Evolutionary conservation across 2,329 filamentous ascomycete species (phyloP).

Genomic region (Metarhizium guizhouense): DNA sequence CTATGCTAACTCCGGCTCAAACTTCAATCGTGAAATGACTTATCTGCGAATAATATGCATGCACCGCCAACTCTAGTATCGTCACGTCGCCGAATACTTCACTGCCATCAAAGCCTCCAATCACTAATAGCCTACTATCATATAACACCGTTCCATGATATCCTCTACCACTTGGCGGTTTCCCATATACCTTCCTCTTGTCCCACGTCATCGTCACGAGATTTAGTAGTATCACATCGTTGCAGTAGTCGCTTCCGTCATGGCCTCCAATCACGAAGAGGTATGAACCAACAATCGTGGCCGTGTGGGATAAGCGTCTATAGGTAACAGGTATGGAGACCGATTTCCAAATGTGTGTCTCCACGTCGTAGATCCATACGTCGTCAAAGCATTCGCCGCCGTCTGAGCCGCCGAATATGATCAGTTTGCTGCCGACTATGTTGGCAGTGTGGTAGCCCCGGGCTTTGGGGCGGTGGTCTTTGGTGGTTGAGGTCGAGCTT

Average conservation of each 20-base stretch:
- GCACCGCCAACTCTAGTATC: slow-evolving; percentile 58
- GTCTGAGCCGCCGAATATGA: slow-evolving; percentile 62
- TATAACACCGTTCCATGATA: slow-evolving; percentile 60
- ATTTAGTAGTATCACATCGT: slow-evolving; percentile 60
- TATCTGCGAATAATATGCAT: slow-evolving; percentile 66
- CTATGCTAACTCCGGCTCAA: slow-evolving; percentile 17
- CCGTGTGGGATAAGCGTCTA: slow-evolving; percentile 57
- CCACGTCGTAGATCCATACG: slow-evolving; percentile 65
- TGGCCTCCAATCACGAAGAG: slow-evolving; percentile 63
- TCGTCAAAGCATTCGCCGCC: slow-evolving; percentile 65
- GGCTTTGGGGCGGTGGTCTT: slow-evolving; percentile 47
- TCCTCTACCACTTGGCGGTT: slow-evolving; percentile 52
- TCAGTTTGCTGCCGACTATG: slow-evolving; percentile 63
- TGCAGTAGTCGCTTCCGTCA: slow-evolving; percentile 61
- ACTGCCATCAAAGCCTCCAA: slow-evolving; percentile 59
- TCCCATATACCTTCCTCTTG: slow-evolving; percentile 53
- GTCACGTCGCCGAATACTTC: slow-evolving; percentile 61
- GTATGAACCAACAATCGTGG: slow-evolving; percentile 61
- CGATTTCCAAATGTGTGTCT: slow-evolving; percentile 48
- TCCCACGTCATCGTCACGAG: slow-evolving; percentile 70
- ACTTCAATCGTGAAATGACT: slow-evolving; percentile 65
- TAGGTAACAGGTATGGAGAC: slow-evolving; percentile 53
- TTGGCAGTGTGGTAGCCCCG: slow-evolving; percentile 65
- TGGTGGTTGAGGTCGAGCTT: slow-evolving; percentile 11
- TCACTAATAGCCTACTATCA: slow-evolving; percentile 53